Evolutionary conservation across 345 rosid genomes (phyloP).

Genomic region (rapeseed (Brassica napus)): DNA sequence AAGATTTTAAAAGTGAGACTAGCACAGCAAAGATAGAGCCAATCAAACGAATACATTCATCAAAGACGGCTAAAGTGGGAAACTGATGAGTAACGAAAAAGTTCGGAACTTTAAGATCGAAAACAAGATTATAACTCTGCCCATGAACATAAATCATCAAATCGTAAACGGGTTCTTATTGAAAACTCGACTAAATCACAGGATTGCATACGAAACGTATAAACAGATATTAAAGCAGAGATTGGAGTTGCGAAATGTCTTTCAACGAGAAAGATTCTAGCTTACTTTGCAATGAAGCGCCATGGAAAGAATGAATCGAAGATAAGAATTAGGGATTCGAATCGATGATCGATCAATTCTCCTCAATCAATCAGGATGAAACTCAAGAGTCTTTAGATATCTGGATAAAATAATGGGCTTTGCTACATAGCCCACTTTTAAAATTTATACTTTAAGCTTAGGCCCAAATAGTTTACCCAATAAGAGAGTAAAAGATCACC

Average conservation of each 20-base stretch:
- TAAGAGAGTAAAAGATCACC: no score
- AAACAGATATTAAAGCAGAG: not conserved
- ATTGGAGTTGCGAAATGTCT: not conserved
- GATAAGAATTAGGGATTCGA: not conserved
- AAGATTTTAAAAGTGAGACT: not conserved
- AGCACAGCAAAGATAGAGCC: slow-evolving; percentile 5
- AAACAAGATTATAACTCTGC: not conserved
- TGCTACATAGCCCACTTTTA: not conserved
- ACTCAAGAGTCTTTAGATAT: not conserved
- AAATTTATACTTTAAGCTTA: not conserved
- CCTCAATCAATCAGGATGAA: slow-evolving; percentile 6
- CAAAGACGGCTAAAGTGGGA: not conserved
- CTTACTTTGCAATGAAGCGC: slow-evolving; percentile 52
- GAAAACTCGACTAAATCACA: not conserved
- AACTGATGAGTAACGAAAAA: not conserved
- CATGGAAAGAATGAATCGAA: slow-evolving; percentile 34
- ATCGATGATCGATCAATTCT: not conserved
- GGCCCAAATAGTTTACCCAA: slow-evolving; percentile 9
- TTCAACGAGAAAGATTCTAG: not conserved
- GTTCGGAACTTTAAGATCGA: not conserved
- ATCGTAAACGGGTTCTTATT: not conserved
- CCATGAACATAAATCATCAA: not conserved
- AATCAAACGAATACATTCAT: not conserved
- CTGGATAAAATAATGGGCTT: slow-evolving; percentile 24
- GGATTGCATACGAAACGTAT: not conserved